phyloP scores from a whole-genome alignment of 257 asterid genomes.

The Vinca minor region DNA sequence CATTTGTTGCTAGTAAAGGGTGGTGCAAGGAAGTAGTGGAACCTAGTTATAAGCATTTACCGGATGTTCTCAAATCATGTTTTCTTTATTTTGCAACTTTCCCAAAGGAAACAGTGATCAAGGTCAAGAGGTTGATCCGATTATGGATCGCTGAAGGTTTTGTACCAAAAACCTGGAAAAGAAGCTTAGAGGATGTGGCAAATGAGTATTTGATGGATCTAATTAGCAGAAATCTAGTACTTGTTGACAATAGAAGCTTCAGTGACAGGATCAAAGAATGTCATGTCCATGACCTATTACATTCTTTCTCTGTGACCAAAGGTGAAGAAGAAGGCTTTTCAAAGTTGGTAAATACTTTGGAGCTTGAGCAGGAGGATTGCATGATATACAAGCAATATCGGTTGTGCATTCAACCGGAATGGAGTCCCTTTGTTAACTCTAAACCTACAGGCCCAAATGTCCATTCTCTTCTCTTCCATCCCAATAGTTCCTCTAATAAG shows the following conservation, averaged over 20 bases:
- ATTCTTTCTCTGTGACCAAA: background rate
- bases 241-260: background rate
- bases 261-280: background rate
- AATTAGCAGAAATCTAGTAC: background rate
- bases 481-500: background rate
- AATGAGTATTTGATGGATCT: constrained; percentile 4
- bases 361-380: too few species aligned
- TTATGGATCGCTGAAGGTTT: constrained; percentile 16
- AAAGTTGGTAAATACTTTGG: background rate
- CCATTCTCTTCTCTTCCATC: background rate
- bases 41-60: constrained; percentile 8
- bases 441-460: background rate
- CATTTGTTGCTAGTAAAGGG: background rate
- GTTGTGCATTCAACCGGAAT: background rate
- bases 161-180: background rate
- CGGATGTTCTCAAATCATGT: constrained; percentile 3
- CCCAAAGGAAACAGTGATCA: background rate
- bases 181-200: background rate
- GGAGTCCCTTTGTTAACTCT: background rate
- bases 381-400: background rate
- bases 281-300: constrained; percentile 5
- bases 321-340: background rate
- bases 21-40: background rate
- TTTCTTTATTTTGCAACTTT: constrained; percentile 10
- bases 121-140: background rate